Percentiles rank a stretch among this genome's conserved stretches.
Evolutionary conservation across 352 stramenopile species (phyloP).

Genomic region (Pythium inflatum): DNA sequence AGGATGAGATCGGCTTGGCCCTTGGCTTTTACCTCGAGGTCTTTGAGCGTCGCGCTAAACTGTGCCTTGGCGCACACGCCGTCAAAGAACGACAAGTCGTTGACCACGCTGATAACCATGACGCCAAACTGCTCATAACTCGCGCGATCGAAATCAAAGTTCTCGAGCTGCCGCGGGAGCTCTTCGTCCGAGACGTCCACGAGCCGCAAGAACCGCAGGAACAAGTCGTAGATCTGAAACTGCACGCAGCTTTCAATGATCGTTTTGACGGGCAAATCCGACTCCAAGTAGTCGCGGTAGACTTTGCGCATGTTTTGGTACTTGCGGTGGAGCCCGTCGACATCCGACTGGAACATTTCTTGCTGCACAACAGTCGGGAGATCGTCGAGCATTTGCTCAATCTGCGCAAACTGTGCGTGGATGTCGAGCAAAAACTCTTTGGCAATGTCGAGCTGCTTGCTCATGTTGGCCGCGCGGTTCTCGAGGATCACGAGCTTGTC

Average conservation of each 20-base stretch:
- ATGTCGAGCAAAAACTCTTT: slow-evolving; percentile 20
- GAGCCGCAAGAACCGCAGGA: slow-evolving; percentile 19
- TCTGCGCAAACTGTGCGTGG: slow-evolving; percentile 6
- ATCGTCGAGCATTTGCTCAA: slow-evolving; percentile 15
- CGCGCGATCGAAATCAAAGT: slow-evolving; percentile 5
- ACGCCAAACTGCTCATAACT: slow-evolving; percentile 18
- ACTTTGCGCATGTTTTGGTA: slow-evolving; percentile 25
- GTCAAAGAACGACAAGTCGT: slow-evolving; percentile 24
- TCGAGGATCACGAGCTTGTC: slow-evolving; percentile 20
- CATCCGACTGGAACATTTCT: slow-evolving; percentile 19
- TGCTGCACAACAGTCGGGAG: slow-evolving; percentile 15
- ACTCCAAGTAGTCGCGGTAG: slow-evolving; percentile 23
- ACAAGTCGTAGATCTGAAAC: slow-evolving; percentile 25
- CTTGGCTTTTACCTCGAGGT: slow-evolving; percentile 20
- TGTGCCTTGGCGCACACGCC: slow-evolving; percentile 20
- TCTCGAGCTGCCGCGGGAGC: slow-evolving; percentile 13
- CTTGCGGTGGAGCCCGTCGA: slow-evolving; percentile 14
- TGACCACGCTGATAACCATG: slow-evolving; percentile 16
- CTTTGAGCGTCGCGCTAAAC: slow-evolving; percentile 17
- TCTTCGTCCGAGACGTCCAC: slow-evolving; percentile 20
- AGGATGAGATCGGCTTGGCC: slow-evolving; percentile 22
- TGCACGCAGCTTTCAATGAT: slow-evolving; percentile 10
- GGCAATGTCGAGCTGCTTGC: slow-evolving; percentile 9
- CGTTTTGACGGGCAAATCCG: slow-evolving; percentile 18
- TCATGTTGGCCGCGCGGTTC: slow-evolving; percentile 21